Evolutionary conservation across 2,329 filamentous ascomycete genomes (phyloP), one percentile per base, ranked within the genome.

Genomic region (Colletotrichum tofieldiae): DNA sequence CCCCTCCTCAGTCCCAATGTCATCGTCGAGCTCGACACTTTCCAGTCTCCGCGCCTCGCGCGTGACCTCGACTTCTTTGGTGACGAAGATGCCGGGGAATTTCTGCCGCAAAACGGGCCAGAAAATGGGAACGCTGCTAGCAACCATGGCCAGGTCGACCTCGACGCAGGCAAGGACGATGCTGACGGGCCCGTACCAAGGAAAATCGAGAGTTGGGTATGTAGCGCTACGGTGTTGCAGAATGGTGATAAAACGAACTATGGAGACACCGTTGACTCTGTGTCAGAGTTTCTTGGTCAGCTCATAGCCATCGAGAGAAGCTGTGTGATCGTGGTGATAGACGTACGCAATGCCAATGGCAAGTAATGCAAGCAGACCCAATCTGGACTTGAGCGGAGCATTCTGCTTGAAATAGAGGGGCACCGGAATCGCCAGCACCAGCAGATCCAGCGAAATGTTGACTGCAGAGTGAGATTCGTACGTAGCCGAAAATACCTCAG

Each of bases 121-220:
- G 72, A 92, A 93, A 66, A 97, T 98, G 89, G 96, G 95, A 51
- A 89, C 92, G 73, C 88, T 90, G 72, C 87, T 88, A 1, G 79
- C 80, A 7, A 84, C 84, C 61, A 58, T 71, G 67, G 71, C 71
- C n/a, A 71, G 47, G 26, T 73, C 71, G 67, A 74, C 67, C 49
- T 77, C 76, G n/a, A 76, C 54, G 26, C 51, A 68, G 5, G 75
- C 71, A 47, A 77, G 69, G 52, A 77, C 74, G 54, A 77, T 71
- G 45, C 64, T 71, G 59, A 74, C 63, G 14, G 76, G 72, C 3
- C 75, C 78, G 66, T 81, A 81, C 79, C 79, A 82, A 35, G 78
- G 79, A 56, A 79, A 79, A 62, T 82, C 80, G 63, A 79, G 76
- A 0, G 77, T 81, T 7, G 80, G 80, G 60, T 74, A 76, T 0